Evolutionary conservation across 768 basidiomycete species (phyloP).

Genomic region (Rhizopogon roseolus): DNA sequence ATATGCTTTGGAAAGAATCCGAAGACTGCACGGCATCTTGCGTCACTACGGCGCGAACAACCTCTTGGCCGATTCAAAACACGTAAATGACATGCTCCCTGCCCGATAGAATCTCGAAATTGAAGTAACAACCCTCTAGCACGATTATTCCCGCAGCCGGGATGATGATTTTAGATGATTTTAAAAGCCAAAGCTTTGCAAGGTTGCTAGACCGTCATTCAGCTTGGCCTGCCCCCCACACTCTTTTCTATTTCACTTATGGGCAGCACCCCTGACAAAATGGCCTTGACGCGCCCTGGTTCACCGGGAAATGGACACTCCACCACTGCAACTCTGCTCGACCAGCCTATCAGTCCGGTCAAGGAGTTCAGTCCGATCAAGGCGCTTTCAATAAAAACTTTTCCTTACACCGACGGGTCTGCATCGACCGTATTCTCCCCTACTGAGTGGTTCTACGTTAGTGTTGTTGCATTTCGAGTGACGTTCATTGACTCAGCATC

Average conservation of each 20-base stretch:
- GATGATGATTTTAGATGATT: neutral
- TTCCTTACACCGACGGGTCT: conserved; percentile 9
- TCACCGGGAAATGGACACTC: neutral
- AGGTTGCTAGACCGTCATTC: neutral
- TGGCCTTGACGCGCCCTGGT: neutral
- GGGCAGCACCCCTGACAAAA: neutral
- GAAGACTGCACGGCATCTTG: neutral
- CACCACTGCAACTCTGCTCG: neutral
- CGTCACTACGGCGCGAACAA: neutral
- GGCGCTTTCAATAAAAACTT: neutral
- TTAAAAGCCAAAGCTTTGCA: neutral
- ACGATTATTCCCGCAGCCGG: neutral
- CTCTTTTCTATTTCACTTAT: neutral
- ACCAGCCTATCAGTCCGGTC: neutral
- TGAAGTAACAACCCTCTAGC: neutral
- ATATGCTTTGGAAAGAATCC: neutral
- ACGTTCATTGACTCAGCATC: neutral
- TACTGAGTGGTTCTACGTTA: conserved; percentile 9
- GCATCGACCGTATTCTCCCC: neutral
- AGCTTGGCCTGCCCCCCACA: neutral
- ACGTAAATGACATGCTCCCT: neutral
- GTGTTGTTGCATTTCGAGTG: neutral
- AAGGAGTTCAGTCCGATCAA: neutral
- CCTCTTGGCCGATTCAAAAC: neutral
- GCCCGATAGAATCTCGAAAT: neutral